Evolutionary conservation across 257 asterid species (phyloP).

Genomic region (Solanum phureja): DNA sequence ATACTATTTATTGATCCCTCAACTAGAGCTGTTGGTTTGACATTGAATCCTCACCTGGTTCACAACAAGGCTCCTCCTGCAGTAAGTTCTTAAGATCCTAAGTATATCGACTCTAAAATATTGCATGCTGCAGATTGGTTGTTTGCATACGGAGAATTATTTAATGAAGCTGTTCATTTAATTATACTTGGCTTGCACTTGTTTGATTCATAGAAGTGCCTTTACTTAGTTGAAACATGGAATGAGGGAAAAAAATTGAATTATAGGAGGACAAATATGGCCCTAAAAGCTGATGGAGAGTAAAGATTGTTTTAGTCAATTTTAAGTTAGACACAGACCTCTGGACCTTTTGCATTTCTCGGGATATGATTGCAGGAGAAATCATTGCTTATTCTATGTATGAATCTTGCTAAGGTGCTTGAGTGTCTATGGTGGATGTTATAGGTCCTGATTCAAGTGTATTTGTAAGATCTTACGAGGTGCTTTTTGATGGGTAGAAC

Average conservation of each 20-base stretch:
- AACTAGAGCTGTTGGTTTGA: constrained; percentile 90
- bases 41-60: constrained; percentile 78
- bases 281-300: background rate
- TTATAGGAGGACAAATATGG: background rate
- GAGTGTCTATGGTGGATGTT: background rate
- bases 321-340: background rate
- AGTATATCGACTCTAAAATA: background rate
- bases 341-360: background rate
- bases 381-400: background rate
- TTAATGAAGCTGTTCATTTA: background rate
- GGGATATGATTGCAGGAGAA: background rate
- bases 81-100: constrained; percentile 41
- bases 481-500: background rate
- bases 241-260: background rate
- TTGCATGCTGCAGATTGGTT: background rate
- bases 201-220: background rate
- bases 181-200: background rate
- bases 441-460: background rate
- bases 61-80: constrained; percentile 65
- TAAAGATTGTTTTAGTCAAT: background rate
- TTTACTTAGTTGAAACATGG: background rate
- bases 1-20: constrained; percentile 91
- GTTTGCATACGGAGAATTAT: background rate
- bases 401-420: background rate
- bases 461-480: background rate